Evolutionary conservation across 768 basidiomycete genomes (phyloP).

Genomic region (Coprinellus micaceus): DNA sequence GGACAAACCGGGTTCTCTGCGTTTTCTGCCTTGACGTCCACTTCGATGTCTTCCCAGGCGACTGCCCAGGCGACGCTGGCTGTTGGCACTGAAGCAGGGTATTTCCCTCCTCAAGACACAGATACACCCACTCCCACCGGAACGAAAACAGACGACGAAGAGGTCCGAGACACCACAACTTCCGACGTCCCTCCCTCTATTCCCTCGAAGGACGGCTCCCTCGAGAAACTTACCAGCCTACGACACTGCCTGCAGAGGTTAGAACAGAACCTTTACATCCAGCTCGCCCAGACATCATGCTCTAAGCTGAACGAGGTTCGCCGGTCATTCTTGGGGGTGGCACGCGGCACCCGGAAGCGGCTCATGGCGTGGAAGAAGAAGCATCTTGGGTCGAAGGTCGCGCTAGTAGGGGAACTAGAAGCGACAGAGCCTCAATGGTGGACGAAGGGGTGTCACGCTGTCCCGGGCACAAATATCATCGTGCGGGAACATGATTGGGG

Average conservation of each 20-base stretch:
- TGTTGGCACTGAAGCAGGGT: neutral
- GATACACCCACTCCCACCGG: no score
- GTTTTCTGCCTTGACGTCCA: slow-evolving; percentile 1
- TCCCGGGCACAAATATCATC: slow-evolving; percentile 65
- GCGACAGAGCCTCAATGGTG: slow-evolving; percentile 65
- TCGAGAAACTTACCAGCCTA: slow-evolving; percentile 43
- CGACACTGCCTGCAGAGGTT: slow-evolving; percentile 54
- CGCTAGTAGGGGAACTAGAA: slow-evolving; percentile 24
- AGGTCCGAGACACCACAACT: no score
- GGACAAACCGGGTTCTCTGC: no score
- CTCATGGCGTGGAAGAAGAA: slow-evolving; percentile 63
- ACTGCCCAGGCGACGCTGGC: neutral
- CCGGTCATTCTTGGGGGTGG: slow-evolving; percentile 50
- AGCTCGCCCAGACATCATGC: slow-evolving; percentile 45
- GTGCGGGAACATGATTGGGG: slow-evolving; percentile 73
- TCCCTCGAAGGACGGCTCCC: slow-evolving; percentile 28
- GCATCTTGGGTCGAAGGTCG: slow-evolving; percentile 37
- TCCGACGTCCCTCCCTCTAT: no score
- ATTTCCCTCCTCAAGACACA: no score
- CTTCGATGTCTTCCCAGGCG: slow-evolving; percentile 16
- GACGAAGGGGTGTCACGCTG: slow-evolving; percentile 53
- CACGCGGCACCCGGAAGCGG: slow-evolving; percentile 50
- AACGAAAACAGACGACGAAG: no score
- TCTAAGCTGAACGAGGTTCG: slow-evolving; percentile 59
- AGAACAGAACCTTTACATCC: slow-evolving; percentile 57